Base-by-base conservation (phyloP, 352 stramenopile species). In the Pythium monospermum region DNA sequence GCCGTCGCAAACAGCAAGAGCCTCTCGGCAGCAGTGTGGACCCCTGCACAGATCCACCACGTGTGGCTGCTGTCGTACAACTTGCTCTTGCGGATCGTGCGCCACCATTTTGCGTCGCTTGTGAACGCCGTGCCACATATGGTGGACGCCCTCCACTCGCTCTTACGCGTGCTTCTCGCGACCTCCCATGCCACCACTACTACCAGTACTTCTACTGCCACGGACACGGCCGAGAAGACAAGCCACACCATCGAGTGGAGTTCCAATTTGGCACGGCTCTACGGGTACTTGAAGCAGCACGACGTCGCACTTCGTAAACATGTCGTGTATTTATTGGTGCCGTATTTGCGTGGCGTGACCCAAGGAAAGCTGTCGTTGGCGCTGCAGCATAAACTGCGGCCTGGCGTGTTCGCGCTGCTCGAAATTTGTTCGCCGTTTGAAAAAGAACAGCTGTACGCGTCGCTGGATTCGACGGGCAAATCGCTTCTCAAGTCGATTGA, bases 211-310 rank as follows among this genome's bases (percentile, higher is more conserved):
- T n/a, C n/a, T n/a, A n/a, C n/a, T n/a, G 13, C 53, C 12, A 18
- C 41, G 25, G 37, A 21, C 12, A 35, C 26, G 16, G 38, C 45
- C 3, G 31, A 46, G 26, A 45, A 26, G n/a, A 43, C 49, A 10
- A 25, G 39, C 2, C 42, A 54, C 31, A 45, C 51, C 13, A 52
- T 59, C 38, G 74, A 90, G 45, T 94, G 83, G 83, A 77, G 69
- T 39, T 86, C 77, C n/a, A 94, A 94, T 57, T 64, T 94, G 18
- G 80, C 81, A 22, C 83, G 83, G 43, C 64, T 94, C 21, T 92
- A 90, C 49, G 83, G 83, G 5, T 94, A 94, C 65, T 83, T 94
- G 67, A 90, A 91, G 57, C 73, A 82, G 33, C 83, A 92, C 52
- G 74, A 87, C 40, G 59, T 73, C 5, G 71, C 83, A 31, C 63